Evolutionary conservation across 2,329 filamentous ascomycete species (phyloP).

Genomic region (Colletotrichum lupini): DNA sequence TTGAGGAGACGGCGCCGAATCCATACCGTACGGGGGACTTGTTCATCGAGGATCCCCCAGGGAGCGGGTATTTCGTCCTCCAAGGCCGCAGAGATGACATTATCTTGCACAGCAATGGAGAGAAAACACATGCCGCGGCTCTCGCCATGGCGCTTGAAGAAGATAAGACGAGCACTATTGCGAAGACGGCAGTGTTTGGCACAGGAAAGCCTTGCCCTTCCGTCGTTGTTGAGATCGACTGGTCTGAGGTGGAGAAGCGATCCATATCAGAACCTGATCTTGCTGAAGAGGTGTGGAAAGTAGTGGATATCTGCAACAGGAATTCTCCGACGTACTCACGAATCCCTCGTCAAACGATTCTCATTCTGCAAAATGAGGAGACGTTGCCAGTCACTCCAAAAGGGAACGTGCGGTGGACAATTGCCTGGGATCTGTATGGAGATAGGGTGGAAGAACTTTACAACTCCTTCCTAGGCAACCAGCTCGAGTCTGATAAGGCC

Average conservation of each 20-base stretch:
- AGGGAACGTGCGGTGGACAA: constrained; percentile 18
- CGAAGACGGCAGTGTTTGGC: constrained; percentile 14
- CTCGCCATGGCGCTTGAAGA: constrained; percentile 20
- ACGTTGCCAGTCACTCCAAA: constrained; percentile 21
- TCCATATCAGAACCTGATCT: not conserved
- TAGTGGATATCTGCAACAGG: not conserved
- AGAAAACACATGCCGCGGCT: constrained; percentile 19
- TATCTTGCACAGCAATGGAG: constrained; percentile 13
- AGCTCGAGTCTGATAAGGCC: too few species aligned
- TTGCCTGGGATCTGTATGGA: constrained; percentile 9
- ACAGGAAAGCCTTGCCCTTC: constrained; percentile 19
- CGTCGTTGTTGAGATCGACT: constrained; percentile 12
- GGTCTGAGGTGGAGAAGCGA: not conserved
- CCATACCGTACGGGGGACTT: constrained; percentile 23
- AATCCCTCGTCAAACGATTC: constrained; percentile 6
- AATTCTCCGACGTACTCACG: constrained; percentile 2
- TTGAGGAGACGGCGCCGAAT: constrained; percentile 2
- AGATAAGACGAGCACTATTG: not conserved
- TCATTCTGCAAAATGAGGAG: not conserved
- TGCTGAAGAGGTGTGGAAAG: constrained; percentile 16
- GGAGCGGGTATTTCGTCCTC: constrained; percentile 17
- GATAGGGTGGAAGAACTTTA: constrained; percentile 6
- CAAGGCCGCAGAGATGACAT: constrained; percentile 24
- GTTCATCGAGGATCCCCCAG: constrained; percentile 18
- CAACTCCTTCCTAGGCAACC: not conserved